Base-by-base conservation (phyloP, 2,329 filamentous ascomycete species). In the Colletotrichum horii region DNA sequence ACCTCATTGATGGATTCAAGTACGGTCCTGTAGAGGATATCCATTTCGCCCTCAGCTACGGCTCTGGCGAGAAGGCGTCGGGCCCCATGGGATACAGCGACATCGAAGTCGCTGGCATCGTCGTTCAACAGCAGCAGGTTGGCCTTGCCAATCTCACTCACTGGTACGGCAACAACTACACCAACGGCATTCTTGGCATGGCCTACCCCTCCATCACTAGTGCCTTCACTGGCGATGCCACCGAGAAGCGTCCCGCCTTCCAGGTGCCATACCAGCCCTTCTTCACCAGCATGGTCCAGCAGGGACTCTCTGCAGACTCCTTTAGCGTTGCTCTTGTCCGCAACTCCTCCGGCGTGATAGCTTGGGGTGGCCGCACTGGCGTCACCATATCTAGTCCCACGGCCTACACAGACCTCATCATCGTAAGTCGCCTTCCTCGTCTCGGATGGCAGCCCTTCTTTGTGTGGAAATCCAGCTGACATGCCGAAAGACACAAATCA, bases 131-230 rank as follows among this genome's bases (percentile, higher is more conserved):
- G 36, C 88, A 90, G 80, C 85, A 88, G 78, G 84, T 89, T 60
- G 88, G 85, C 15, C 82, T 91, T 24, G 89, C 87, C 60, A 89
- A 86, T 78, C 82, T 81, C 72, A 89, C 88, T 4, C 85, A 85
- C 79, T 90, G 89, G 89, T 83, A 83, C 71, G 89, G 89, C 61
- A 86, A 90, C 81, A 90, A 90, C 79, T 78, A 86, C 58, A 90
- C 89, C 28, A 87, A 87, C 70, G 89, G 89, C 8, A 82, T 90
- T 60, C 80, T 90, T 24, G 89, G 89, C 0, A 83, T 91, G 73
- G 88, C 87, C 1, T 90, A 89, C 70, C 87, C 88, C 3, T 84
- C 87, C 55, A 80, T 91, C 34, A 89, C 88, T 1, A 89, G 85
- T 66, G 87, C 85, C 15, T 90, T 86, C 76, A 83, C 83, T 32